These are phyloP conservation scores for Diutina siamensis DNA, from an alignment of 1,139 yeast species.

Conservation along the genomic window DNA sequence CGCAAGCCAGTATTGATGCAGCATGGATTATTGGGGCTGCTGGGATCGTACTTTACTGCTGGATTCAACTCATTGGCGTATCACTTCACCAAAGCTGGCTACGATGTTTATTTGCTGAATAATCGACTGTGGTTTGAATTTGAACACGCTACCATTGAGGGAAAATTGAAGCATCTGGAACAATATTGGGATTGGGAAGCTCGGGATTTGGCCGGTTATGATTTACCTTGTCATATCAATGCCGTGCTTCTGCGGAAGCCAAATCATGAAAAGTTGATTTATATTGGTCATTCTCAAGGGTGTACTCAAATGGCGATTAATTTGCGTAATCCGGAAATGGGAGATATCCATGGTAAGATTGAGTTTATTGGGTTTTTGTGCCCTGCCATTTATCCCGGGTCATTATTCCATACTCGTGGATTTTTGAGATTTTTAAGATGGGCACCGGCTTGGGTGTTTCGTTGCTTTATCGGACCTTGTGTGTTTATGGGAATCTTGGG, in stretches of 20 bases:
- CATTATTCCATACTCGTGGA: conserved; percentile 42
- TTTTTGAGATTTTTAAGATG: conserved; percentile 44
- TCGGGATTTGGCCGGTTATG: conserved; percentile 64
- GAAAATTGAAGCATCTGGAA: conserved; percentile 36
- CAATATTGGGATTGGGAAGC: conserved; percentile 80
- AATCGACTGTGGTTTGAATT: conserved; percentile 81
- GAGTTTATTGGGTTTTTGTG: conserved; percentile 68
- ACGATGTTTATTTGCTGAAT: conserved; percentile 91
- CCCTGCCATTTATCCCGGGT: conserved; percentile 87
- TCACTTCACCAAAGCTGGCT: conserved; percentile 48
- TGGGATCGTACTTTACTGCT: conserved; percentile 72
- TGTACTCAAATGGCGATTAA: conserved; percentile 72
- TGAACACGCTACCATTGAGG: conserved; percentile 33
- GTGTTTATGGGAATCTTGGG: conserved; percentile 53
- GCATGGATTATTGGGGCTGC: conserved; percentile 81
- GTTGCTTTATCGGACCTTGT: conserved; percentile 45
- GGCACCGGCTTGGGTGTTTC: conserved; percentile 15
- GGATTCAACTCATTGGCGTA: conserved; percentile 72
- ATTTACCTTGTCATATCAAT: conserved; percentile 62
- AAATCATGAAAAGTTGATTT: conserved; percentile 36
- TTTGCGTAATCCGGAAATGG: conserved; percentile 27
- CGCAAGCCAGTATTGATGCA: conserved; percentile 57
- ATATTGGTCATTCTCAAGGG: conserved; percentile 88
- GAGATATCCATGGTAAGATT: conserved; percentile 32
- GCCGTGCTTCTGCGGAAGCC: conserved; percentile 38